Evolutionary conservation across 2,329 filamentous ascomycete species (phyloP).

Genomic region (Paramyrothecium sp.): DNA sequence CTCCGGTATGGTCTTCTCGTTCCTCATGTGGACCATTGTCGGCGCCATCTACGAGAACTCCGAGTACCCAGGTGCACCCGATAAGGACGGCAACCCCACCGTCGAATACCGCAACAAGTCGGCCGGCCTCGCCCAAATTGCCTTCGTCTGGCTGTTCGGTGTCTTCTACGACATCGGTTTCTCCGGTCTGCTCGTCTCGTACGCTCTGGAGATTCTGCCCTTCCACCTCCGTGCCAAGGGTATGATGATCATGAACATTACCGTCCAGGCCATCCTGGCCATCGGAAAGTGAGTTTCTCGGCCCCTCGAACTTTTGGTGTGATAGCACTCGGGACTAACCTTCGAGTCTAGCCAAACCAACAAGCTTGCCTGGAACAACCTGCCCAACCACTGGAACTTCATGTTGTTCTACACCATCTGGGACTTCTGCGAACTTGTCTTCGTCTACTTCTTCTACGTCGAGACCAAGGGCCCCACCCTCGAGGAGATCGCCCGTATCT

Average conservation of each 20-base stretch:
- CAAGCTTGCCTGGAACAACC: constrained; percentile 59
- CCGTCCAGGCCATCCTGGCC: constrained; percentile 59
- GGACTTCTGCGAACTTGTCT: constrained; percentile 58
- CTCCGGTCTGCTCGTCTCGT: constrained; percentile 56
- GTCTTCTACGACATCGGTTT: constrained; percentile 61
- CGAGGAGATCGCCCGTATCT: constrained; percentile 61
- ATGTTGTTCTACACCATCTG: constrained; percentile 66
- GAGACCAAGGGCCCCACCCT: constrained; percentile 71
- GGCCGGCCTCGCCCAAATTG: constrained; percentile 53
- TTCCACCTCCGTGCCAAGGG: constrained; percentile 58
- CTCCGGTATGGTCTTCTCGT: constrained; percentile 45
- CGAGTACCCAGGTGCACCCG: constrained; percentile 7
- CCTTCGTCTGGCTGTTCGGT: constrained; percentile 59
- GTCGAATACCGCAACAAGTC: constrained; percentile 34
- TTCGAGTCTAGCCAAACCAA: constrained; percentile 52
- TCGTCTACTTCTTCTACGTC: constrained; percentile 66
- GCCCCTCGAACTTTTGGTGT: neutral
- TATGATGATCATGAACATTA: constrained; percentile 65
- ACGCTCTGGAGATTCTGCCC: constrained; percentile 58
- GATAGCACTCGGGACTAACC: constrained; percentile 1
- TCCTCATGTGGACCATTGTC: constrained; percentile 48
- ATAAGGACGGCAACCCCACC: constrained; percentile 15
- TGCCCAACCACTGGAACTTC: constrained; percentile 62
- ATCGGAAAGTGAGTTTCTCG: constrained; percentile 54
- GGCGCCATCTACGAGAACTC: constrained; percentile 53